Evolutionary conservation across 345 rosid species (phyloP), one percentile per base, ranked within the genome.

Genomic region (Eucalyptus grandis): DNA sequence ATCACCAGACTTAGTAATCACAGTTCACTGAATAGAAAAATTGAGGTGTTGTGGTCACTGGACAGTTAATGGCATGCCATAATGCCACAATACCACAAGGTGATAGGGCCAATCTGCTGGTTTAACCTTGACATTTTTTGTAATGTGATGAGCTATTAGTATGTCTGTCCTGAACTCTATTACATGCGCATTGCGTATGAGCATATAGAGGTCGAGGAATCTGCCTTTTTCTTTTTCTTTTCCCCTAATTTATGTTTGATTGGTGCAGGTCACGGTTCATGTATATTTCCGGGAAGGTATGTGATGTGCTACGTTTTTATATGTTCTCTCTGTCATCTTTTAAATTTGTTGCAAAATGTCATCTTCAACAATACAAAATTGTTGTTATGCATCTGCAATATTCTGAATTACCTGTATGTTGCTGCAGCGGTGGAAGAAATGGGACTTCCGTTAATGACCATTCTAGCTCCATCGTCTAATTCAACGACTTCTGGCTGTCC

Each of bases 381-480:
- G 47, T 37, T 34, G 5, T 34, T 69, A 34, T 69, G 81, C 81
- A 37, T 77, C 46, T 37, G 47, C 46, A 21, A 77, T 17, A 16
- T 87, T 12, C 89, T 88, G 69, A 93, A 88, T 82, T 89, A 87
- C 16, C 30, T 56, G 62, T 2, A 58, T 54, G 43, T 34, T 0
- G 69, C 3, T 94, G 93, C 88, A 96, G 99, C 90, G 89, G 89
- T 37, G 95, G 97, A 89, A 93, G 95, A 94, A 97, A 96, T 87
- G 92, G 93, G 90, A 96, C 98, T 86, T 87, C 91, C 37, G 91
- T 92, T 62, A 96, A 97, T 50, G 90, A 94, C 96, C 12, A 92
- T 95, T 9, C 90, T 95, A 77, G 99, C 97, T 16, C 98, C 99
- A 47, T 97, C 99, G 2, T 91, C 98, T n/a, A 96, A 97, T 90